phyloP scores from a whole-genome alignment of 306 rosid genomes.

The Acacia acuminata region DNA sequence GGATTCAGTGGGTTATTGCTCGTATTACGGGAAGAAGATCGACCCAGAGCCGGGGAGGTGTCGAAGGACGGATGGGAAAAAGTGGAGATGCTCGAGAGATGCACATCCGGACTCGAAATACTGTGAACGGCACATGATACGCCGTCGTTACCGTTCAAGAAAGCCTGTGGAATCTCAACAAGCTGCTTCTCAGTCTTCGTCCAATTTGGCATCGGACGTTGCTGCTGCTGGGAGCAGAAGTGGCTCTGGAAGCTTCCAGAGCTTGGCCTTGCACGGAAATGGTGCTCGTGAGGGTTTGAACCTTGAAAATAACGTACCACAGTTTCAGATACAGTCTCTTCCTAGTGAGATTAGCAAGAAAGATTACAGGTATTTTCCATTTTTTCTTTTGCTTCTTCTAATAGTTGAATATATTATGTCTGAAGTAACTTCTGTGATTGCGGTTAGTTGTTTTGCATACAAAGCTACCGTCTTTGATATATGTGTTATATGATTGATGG shows the following conservation, averaged over 20 bases:
- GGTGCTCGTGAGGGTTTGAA: constrained; percentile 52
- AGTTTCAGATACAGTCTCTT: constrained; percentile 59
- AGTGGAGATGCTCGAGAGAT: constrained; percentile 7
- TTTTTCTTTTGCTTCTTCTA: background rate
- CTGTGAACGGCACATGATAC: constrained; percentile 59
- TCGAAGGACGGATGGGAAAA: constrained; percentile 3
- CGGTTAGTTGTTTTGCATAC: constrained; percentile 14
- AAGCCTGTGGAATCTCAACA: constrained; percentile 79
- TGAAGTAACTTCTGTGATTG: background rate
- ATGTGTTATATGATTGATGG: background rate
- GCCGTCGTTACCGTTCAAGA: constrained; percentile 82
- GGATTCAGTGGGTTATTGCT: constrained; percentile 12
- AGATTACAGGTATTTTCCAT: constrained; percentile 56
- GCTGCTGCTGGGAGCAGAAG: constrained; percentile 37
- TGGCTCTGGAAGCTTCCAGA: constrained; percentile 48
- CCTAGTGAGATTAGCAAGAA: constrained; percentile 62
- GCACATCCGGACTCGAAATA: constrained; percentile 1
- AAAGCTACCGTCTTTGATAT: background rate
- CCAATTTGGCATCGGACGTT: constrained; percentile 43
- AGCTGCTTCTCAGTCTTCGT: constrained; percentile 48
- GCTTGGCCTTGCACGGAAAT: constrained; percentile 60
- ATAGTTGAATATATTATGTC: background rate
- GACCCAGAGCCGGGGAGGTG: constrained; percentile 4
- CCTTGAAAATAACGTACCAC: constrained; percentile 49
- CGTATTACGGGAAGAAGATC: constrained; percentile 8